phyloP scores from a whole-genome alignment of 345 rosid species.

The Ceriops zippeliana region DNA sequence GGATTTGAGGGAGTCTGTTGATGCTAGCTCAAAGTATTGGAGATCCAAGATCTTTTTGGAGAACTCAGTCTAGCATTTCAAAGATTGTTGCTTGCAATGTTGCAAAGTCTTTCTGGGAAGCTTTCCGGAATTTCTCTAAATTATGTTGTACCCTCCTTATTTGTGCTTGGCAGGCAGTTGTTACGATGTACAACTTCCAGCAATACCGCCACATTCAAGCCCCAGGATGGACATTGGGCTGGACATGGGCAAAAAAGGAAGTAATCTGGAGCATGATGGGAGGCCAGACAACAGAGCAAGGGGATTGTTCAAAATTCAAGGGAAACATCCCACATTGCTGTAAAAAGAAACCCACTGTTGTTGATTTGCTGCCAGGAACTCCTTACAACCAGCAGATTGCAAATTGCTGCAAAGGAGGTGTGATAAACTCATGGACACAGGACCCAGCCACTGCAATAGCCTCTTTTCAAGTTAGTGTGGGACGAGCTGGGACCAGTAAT shows the following conservation, averaged over 20 bases:
- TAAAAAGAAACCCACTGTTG: constrained; percentile 29
- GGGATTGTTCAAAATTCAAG: constrained; percentile 29
- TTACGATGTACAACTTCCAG: constrained; percentile 35
- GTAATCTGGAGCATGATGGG: constrained; percentile 35
- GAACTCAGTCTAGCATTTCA: neutral
- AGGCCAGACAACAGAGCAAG: constrained; percentile 30
- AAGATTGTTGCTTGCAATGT: neutral
- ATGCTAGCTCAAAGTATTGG: no score
- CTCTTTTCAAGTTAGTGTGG: constrained; percentile 34
- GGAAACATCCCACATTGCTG: constrained; percentile 33
- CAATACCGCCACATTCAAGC: constrained; percentile 36
- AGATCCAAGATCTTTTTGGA: neutral
- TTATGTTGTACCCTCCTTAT: neutral
- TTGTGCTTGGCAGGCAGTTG: constrained; percentile 24
- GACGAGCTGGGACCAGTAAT: constrained; percentile 33
- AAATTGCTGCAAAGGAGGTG: constrained; percentile 37
- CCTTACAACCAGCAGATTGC: constrained; percentile 38
- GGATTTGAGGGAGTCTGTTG: no score
- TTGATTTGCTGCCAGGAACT: constrained; percentile 33
- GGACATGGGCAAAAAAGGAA: constrained; percentile 36
- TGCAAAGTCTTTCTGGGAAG: neutral
- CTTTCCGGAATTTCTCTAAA: neutral
- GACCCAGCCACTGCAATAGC: constrained; percentile 20
- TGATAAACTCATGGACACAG: constrained; percentile 28
- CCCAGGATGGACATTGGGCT: constrained; percentile 33